Percentiles rank a stretch among this genome's conserved stretches.
Evolutionary conservation across 306 rosid species (phyloP).

Genomic region (Glycyrrhiza uralensis): DNA sequence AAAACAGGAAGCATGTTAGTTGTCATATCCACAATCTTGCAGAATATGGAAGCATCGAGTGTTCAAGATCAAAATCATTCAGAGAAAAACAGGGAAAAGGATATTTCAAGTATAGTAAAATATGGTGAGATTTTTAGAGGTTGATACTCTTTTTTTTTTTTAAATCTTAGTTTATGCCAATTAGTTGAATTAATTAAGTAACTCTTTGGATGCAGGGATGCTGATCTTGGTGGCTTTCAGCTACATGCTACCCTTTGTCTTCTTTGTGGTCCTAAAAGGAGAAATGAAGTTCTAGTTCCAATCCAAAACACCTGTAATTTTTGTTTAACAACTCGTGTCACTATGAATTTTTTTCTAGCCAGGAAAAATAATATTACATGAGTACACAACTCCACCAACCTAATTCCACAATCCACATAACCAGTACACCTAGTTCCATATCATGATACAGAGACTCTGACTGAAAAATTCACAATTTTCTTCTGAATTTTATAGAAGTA

Average conservation of each 20-base stretch:
- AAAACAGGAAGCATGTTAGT: constrained; percentile 58
- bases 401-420: too few species aligned
- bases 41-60: constrained; percentile 32
- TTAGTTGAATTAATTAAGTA: background rate
- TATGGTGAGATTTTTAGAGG: constrained; percentile 40
- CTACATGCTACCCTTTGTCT: constrained; percentile 52
- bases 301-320: background rate
- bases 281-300: constrained; percentile 25
- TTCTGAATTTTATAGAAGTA: too few species aligned
- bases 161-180: background rate
- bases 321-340: background rate
- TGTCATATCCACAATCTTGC: constrained; percentile 44
- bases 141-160: background rate
- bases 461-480: too few species aligned
- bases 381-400: too few species aligned
- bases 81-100: background rate
- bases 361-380: too few species aligned
- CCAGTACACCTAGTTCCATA: too few species aligned
- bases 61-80: constrained; percentile 18
- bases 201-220: constrained; percentile 43
- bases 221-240: constrained; percentile 48
- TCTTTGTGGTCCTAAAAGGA: constrained; percentile 49
- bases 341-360: background rate
- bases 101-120: constrained; percentile 29
- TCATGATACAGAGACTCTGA: too few species aligned